These are phyloP conservation scores for Sporopachydermia quercuum DNA, from an alignment of 805 yeast species.

Conservation along the genomic window DNA sequence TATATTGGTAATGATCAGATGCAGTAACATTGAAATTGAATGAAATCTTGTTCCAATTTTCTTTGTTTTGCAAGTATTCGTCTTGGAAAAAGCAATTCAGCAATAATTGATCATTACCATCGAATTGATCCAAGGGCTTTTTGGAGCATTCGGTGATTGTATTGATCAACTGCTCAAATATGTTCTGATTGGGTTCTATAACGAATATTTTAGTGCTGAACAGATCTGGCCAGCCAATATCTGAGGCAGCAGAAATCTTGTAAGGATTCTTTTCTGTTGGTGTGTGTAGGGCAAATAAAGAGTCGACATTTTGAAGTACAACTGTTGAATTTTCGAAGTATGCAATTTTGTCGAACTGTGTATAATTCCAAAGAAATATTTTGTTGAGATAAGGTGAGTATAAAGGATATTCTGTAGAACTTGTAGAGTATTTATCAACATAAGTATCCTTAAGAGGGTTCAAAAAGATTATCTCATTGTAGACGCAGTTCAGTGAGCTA, in stretches of 20 bases:
- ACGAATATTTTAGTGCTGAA: not conserved
- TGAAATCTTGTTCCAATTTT: not conserved
- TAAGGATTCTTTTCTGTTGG: not conserved
- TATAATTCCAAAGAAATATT: not conserved
- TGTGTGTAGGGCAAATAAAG: not conserved
- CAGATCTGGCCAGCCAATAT: slow-evolving; percentile 1
- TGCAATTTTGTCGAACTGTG: not conserved
- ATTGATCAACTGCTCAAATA: not conserved
- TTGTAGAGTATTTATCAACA: not conserved
- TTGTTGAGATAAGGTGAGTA: not conserved
- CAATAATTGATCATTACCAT: not conserved
- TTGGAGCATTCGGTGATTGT: not conserved
- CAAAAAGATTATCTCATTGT: not conserved
- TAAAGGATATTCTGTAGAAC: not conserved
- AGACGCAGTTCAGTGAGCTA: not conserved
- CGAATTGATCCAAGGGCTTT: not conserved
- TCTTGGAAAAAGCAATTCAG: not conserved
- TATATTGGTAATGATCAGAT: not conserved
- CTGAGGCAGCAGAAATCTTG: not conserved
- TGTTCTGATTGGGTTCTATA: not conserved
- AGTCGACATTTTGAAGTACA: not conserved
- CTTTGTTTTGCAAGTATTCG: not conserved
- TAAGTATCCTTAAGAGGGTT: not conserved
- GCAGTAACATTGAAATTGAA: slow-evolving; percentile 1
- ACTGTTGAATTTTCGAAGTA: not conserved